Evolutionary conservation across 306 rosid genomes (phyloP), one percentile per base, ranked within the genome.

Genomic region (Rosa persica): DNA sequence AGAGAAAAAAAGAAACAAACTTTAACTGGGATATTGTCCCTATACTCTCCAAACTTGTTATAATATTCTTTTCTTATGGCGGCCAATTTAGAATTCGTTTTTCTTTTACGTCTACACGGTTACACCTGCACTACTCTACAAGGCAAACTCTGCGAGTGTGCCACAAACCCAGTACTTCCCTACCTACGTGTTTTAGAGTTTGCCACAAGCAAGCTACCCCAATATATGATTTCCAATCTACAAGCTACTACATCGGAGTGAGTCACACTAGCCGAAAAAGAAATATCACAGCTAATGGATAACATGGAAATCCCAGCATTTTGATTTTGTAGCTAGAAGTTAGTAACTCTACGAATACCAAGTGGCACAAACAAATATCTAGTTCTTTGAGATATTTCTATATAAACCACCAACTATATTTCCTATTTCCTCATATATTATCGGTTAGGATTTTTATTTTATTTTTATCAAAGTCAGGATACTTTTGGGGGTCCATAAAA

Each of bases 231-330:
- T 64, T 64, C 12, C 69, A 15, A 16, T 67, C 60, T 25, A 9
- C 22, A 46, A 69, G 81, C 70, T 12, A 27, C 51, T 17, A 23
- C 11, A 65, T 39, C 27, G 15, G 54, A 78, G 47, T 40, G 60
- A 27, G 57, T 30, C 74, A 12, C 67, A 8, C 25, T 70, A 57
- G 39, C 61, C 76, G 38, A 71, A 81, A 71, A 42, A 62, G 38
- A n/a, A 23, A 55, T 12, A 58, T 39, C 76, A 20, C 27, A 36
- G 12, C 25, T 39, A 60, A 49, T 19, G 51, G 77, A 81, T 61
- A 76, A 62, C 64, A 6, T 72, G 39, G 70, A 36, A 57, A 52
- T 73, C 42, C 51, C 49, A 23, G 36, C 12, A 16, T 43, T 60
- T 30, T 67, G 34, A 55, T 60, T 55, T 44, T 57, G 44, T 67